Base-by-base conservation (phyloP, 2,329 filamentous ascomycete species). In the Fusarium sp. region DNA sequence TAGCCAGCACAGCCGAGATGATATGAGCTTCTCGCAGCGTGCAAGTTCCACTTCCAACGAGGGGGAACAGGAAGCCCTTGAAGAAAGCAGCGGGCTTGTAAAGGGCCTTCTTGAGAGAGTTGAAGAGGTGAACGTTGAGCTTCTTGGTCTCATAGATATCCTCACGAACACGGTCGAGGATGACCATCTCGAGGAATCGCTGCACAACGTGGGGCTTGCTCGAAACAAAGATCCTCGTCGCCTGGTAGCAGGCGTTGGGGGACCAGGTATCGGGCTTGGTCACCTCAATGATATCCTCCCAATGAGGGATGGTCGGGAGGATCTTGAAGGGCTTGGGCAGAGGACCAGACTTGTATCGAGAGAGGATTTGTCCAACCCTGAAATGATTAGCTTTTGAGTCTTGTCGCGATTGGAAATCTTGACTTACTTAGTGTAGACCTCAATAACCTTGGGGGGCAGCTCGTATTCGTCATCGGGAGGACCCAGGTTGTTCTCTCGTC, bases 251-350 rank as follows among this genome's bases (percentile, higher is more conserved):
- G 56, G 95, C 82, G 79, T 97, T 95, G 22, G 94, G 87, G 2
- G 94, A 94, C 88, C 88, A 90, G 64, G 82, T 84, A 56, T 97
- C 93, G 6, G 96, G 95, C 33, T 91, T 89, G n/a, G 95, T 97
- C 65, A 97, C 90, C 73, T 92, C 88, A 77, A 98, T 90, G 40
- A 98, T 93, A 22, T 95, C 93, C 80, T 97, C 94, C 95, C 95
- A 98, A 79, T 97, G 83, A 9, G 95, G 95, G 16, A 98, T 91
- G 1, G 95, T 95, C 3, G 97, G 97, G 10, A 99, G 89, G 74
- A 98, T 95, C 84, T 98, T 98, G 88, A 99, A 97, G 1, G 96
- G 96, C 84, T 99, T 99, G 22, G 97, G 97, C 35, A 99, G 89
- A 75, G 96, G 96, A n/a, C 97, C 97, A 16, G 94, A 96, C 84